Evolutionary conservation across 2,329 filamentous ascomycete genomes (phyloP).

Genomic region (Colletotrichum aenigma): DNA sequence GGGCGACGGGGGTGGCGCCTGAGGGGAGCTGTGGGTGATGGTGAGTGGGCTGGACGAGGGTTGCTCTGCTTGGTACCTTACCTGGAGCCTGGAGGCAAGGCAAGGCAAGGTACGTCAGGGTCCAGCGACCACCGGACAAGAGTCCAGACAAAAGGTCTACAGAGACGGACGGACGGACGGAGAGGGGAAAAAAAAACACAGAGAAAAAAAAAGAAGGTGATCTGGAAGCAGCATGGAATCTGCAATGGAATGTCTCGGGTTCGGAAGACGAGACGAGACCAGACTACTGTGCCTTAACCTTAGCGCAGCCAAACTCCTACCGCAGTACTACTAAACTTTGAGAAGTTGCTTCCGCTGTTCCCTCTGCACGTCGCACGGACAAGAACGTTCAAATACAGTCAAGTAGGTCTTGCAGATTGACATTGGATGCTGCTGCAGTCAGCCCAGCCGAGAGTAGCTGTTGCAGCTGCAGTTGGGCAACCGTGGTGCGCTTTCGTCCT

Average conservation of each 20-base stretch:
- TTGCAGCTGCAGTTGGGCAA: background rate
- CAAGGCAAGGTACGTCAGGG: background rate
- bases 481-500: background rate
- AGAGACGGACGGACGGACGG: background rate
- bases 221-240: slow-evolving; percentile 11
- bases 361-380: background rate
- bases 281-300: background rate
- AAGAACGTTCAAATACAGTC: background rate
- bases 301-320: background rate
- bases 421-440: background rate
- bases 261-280: slow-evolving; percentile 7
- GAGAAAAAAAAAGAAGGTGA: background rate
- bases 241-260: slow-evolving; percentile 10
- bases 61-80: background rate
- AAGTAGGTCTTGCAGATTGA: background rate
- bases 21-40: background rate
- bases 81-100: background rate
- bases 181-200: background rate
- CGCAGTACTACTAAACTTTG: background rate
- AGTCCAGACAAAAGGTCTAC: background rate
- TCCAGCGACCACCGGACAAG: background rate
- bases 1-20: background rate
- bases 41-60: background rate
- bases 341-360: background rate
- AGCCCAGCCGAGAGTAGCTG: background rate